Evolutionary conservation across 2,329 filamentous ascomycete genomes (phyloP), one percentile per base, ranked within the genome.

Genomic region (Arthrocladium fulminans): DNA sequence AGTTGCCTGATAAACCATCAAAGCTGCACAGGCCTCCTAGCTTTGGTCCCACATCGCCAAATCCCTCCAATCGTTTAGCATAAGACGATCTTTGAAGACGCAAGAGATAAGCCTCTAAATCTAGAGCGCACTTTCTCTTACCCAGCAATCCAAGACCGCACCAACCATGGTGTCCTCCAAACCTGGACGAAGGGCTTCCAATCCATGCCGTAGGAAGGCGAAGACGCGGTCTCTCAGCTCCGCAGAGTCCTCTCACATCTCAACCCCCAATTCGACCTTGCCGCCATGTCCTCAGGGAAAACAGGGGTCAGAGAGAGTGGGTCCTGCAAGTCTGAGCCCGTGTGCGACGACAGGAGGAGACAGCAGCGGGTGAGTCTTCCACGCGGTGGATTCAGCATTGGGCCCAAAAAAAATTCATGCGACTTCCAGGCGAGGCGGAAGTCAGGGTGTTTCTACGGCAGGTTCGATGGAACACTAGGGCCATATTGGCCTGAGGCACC

Each of bases 51-150:
- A 90, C 66, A 84, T 94, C 62, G 86, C 87, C 59, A 85, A 89
- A 63, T 88, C 85, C 62, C 71, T 94, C 40, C 75, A 84, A 63
- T 80, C 86, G 60, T 94, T 94, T 64, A 75, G 94, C 45, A 76
- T 86, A 61, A 81, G 84, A 82, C 88, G 63, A 80, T 87, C 60
- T 74, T 78, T 47, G 64, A 61, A 50, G 65, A 67, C 54, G 47
- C 10, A 27, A 32, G 1, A 22, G 67, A 71, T 47, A 65, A 68
- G 32, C 72, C 77, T 54, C 61, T 86, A 20, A 85, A 86, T 12
- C 77, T 96, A 5, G 89, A 89, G 61, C 95, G 95, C 72, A 95
- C 89, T 35, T 96, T 96, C 71, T 94, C 87, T 3, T 96, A 94
- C 65, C 89, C 89, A 2, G 88, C 88, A n/a, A 90, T 86, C 1